Percentiles rank a stretch among this genome's conserved stretches.
These are phyloP conservation scores for Citrus trifoliata DNA, from an alignment of 345 rosid species.

Conservation along the genomic window DNA sequence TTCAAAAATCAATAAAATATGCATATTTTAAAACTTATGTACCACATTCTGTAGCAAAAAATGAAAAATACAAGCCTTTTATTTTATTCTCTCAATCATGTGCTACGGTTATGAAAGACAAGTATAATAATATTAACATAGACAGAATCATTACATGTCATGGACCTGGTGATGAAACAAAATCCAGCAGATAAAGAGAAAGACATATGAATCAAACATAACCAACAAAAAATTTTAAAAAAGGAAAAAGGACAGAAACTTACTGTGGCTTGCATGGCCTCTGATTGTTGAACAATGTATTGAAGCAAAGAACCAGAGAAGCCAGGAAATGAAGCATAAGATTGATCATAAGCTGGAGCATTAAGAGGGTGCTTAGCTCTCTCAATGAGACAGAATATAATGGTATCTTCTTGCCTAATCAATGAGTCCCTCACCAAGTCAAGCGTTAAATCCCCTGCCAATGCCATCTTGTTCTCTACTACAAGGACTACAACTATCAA, in stretches of 20 bases:
- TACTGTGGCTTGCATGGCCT: constrained; percentile 67
- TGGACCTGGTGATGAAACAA: background rate
- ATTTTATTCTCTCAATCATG: background rate
- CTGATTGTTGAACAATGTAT: constrained; percentile 51
- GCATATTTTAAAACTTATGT: background rate
- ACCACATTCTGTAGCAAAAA: background rate
- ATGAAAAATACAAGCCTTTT: background rate
- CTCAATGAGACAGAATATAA: constrained; percentile 71
- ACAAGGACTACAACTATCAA: background rate
- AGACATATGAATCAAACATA: background rate
- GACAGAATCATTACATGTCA: background rate
- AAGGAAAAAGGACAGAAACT: background rate
- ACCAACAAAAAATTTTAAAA: background rate
- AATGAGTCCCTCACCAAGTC: constrained; percentile 58
- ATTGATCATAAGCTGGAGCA: constrained; percentile 30
- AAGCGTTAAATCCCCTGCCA: constrained; percentile 38
- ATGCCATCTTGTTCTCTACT: constrained; percentile 23
- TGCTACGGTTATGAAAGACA: background rate
- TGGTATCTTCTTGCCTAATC: constrained; percentile 80
- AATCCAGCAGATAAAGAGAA: background rate
- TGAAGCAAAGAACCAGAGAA: constrained; percentile 47
- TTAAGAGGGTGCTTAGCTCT: constrained; percentile 68
- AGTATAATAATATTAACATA: background rate
- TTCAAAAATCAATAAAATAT: background rate
- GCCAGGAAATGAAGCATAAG: constrained; percentile 33